Conservation (phyloP, 2,329 filamentous ascomycete genomes). For the Monilinia vaccinii-corymbosi region DNA sequence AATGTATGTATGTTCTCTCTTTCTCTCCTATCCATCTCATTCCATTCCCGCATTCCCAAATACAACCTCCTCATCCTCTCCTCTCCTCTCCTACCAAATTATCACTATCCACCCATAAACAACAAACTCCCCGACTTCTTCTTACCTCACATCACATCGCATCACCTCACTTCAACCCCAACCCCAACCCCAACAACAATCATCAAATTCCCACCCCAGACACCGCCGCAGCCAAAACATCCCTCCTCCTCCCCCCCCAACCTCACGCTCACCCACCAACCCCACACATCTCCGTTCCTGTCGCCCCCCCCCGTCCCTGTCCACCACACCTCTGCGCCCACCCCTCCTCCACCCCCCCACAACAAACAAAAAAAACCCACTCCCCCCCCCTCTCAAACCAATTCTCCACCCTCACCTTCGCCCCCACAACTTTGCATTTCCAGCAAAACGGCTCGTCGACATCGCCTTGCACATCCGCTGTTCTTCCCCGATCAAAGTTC, state of each 20-base stretch:
- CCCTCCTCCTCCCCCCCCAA: background rate
- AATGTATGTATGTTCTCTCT: no score
- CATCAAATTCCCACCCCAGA: background rate
- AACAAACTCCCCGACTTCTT: no score
- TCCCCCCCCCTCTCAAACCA: constrained; percentile 16
- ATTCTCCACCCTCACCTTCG: constrained; percentile 17
- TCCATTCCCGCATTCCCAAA: no score
- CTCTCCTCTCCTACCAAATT: no score
- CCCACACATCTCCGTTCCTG: background rate
- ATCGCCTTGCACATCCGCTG: background rate
- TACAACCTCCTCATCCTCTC: no score
- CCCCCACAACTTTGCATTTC: constrained; percentile 21
- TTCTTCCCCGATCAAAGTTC: background rate
- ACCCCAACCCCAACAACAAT: no score
- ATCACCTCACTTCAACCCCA: background rate
- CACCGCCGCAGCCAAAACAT: background rate
- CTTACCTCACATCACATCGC: background rate
- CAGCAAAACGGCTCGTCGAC: constrained; percentile 14
- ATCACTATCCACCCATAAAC: no score
- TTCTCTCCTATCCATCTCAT: no score
- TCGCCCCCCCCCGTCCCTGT: constrained; percentile 2
- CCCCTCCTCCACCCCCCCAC: constrained; percentile 22
- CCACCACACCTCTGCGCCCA: background rate
- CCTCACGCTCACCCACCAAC: background rate
- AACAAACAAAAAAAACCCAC: constrained; percentile 22